Evolutionary conservation across 257 asterid genomes (phyloP).

Genomic region (Jaltomata sinuosa): DNA sequence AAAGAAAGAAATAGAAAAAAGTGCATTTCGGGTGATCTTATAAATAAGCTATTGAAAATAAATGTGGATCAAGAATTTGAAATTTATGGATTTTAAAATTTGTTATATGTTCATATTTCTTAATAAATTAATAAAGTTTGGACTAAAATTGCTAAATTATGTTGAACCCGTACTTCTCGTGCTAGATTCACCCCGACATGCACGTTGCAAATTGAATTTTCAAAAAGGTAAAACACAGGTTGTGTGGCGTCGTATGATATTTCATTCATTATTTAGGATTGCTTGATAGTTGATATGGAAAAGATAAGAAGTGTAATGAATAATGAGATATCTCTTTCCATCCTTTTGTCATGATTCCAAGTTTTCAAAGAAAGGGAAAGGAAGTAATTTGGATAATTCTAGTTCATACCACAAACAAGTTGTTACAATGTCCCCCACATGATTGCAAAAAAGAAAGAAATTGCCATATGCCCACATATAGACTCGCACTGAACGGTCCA

Average conservation of each 20-base stretch:
- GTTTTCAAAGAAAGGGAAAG: background rate
- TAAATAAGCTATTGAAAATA: background rate
- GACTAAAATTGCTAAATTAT: background rate
- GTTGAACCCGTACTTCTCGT: background rate
- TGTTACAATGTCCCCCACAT: background rate
- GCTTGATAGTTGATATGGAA: background rate
- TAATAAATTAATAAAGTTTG: background rate
- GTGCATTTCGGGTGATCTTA: background rate
- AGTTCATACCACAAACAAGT: background rate
- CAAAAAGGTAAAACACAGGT: background rate
- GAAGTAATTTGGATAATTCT: background rate
- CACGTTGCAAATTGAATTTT: background rate
- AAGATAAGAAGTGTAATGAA: background rate
- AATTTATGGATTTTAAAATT: background rate
- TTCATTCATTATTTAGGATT: background rate
- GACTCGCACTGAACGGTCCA: background rate
- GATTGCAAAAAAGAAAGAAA: background rate
- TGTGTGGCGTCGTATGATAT: background rate
- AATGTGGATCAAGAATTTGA: background rate
- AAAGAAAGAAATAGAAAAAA: background rate
- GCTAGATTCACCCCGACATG: too few species aligned
- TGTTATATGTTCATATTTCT: background rate
- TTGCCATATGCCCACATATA: background rate
- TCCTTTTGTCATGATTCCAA: background rate
- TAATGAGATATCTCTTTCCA: background rate